Base-by-base conservation (phyloP, 2,329 filamentous ascomycete genomes). In the Fusarium citri region DNA sequence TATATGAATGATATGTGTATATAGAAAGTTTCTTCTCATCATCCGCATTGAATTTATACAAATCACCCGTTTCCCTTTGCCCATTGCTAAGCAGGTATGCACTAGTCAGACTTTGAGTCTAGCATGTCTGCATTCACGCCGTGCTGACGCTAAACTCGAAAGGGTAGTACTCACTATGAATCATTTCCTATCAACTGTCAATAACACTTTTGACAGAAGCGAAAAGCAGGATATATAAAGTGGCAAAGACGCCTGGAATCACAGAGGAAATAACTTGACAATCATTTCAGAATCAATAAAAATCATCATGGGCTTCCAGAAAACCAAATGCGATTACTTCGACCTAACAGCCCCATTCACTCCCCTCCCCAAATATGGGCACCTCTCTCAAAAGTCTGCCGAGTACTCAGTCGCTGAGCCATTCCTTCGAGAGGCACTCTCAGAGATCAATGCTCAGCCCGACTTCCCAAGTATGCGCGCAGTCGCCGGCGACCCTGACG, bases 341-440 rank as follows among this genome's bases (percentile, higher is more conserved):
- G 42, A 72, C 14, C 12, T 56, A 3, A 28, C 60, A 4, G 23
- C 28, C 12, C 28, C 56, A 23, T 75, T 72, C 30, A 49, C 51
- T 2, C 65, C 71, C 0, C 45, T 64, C 1, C 71, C 71, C 3
- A 68, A 70, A n/a, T 43, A 75, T 15, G 67, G 72, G 1, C 72
- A 74, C 37, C 65, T 72, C 4, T 74, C 71, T 1, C 15, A 72
- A 8, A 59, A 48, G 18, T 53, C 20, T 0, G 34, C 61, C 2
- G 59, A 73, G 8, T 73, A 64, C 16, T 25, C 23, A 12, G 12
- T 46, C 18, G 58, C 20, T 8, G 58, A 67, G 3, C 10, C 40
- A 1, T 45, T 23, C 2, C 64, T 74, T 10, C 26, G 56, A 14
- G 31, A 48, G 5, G 53, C 22, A 0, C 63, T 51, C 2, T 12